These are phyloP conservation scores for Penicillium nucicola DNA, from an alignment of 495 filamentous ascomycete genomes.

Conservation along the genomic window DNA sequence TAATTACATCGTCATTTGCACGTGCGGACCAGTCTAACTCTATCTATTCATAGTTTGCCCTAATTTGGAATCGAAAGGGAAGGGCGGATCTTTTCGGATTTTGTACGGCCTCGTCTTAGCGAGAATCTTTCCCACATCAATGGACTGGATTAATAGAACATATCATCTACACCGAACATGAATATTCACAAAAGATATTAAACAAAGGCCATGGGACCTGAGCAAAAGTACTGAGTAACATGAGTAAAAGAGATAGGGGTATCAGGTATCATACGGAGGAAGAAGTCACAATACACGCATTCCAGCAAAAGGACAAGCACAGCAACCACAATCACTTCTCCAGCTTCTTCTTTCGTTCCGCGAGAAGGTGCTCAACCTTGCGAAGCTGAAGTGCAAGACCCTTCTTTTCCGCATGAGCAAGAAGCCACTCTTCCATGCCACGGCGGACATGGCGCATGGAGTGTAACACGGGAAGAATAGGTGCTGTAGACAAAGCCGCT, in stretches of 20 bases:
- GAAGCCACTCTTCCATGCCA: conserved; percentile 82
- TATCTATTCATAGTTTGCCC: no score
- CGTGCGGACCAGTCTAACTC: no score
- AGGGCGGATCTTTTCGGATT: no score
- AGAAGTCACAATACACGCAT: background rate
- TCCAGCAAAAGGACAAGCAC: conserved; percentile 7
- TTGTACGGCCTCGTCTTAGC: no score
- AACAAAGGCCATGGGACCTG: background rate
- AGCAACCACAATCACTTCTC: conserved; percentile 26
- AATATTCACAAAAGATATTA: conserved; percentile 1
- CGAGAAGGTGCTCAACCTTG: conserved; percentile 66
- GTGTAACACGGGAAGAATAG: conserved; percentile 61
- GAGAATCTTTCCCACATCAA: no score
- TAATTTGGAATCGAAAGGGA: no score
- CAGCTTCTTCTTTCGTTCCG: conserved; percentile 60
- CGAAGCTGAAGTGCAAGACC: conserved; percentile 53
- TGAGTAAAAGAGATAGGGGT: background rate
- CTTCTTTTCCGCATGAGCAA: conserved; percentile 78
- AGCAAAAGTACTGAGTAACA: background rate
- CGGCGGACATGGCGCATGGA: conserved; percentile 64
- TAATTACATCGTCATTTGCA: no score
- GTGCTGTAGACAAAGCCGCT: background rate
- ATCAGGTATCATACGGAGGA: background rate
- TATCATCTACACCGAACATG: conserved; percentile 2
- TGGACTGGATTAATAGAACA: background rate